Evolutionary conservation across 352 stramenopile genomes (phyloP).

Genomic region (Phytophthora multivora): DNA sequence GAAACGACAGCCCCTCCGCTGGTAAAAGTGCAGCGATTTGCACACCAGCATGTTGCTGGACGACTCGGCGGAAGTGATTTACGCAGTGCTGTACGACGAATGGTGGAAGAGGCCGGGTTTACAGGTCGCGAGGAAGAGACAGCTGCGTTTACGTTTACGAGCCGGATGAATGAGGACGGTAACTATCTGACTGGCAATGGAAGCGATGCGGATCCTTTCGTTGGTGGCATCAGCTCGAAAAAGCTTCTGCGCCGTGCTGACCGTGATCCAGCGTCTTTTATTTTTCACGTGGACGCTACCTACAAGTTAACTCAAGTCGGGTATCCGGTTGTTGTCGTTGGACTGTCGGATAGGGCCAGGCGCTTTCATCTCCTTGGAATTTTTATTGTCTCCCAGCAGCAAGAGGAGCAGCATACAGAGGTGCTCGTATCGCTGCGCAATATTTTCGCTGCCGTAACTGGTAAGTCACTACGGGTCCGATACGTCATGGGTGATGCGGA

Average conservation of each 20-base stretch:
- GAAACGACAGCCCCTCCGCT: neutral
- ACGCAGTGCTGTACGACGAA: neutral
- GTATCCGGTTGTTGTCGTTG: slow-evolving; percentile 26
- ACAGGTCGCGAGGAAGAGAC: slow-evolving; percentile 17
- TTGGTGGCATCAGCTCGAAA: slow-evolving; percentile 14
- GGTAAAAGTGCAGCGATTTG: neutral
- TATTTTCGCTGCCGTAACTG: neutral
- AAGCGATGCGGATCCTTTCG: slow-evolving; percentile 11
- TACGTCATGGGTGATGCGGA: slow-evolving; percentile 33
- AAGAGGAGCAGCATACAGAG: slow-evolving; percentile 6
- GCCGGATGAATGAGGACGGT: neutral
- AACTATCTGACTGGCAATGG: slow-evolving; percentile 4
- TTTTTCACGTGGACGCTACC: slow-evolving; percentile 35
- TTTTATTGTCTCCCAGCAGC: slow-evolving; percentile 26
- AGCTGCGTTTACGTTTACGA: slow-evolving; percentile 12
- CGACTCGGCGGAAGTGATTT: slow-evolving; percentile 13
- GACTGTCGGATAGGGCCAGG: slow-evolving; percentile 19
- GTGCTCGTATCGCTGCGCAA: neutral
- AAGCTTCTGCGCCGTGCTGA: slow-evolving; percentile 8
- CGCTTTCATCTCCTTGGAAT: slow-evolving; percentile 30
- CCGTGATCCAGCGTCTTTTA: slow-evolving; percentile 4
- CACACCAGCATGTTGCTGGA: slow-evolving; percentile 5
- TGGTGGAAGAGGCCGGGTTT: neutral
- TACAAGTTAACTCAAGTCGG: slow-evolving; percentile 32
- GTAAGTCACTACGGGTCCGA: slow-evolving; percentile 3